Conservation (phyloP, 2,329 filamentous ascomycete genomes). For the Gremmenia infestans region DNA sequence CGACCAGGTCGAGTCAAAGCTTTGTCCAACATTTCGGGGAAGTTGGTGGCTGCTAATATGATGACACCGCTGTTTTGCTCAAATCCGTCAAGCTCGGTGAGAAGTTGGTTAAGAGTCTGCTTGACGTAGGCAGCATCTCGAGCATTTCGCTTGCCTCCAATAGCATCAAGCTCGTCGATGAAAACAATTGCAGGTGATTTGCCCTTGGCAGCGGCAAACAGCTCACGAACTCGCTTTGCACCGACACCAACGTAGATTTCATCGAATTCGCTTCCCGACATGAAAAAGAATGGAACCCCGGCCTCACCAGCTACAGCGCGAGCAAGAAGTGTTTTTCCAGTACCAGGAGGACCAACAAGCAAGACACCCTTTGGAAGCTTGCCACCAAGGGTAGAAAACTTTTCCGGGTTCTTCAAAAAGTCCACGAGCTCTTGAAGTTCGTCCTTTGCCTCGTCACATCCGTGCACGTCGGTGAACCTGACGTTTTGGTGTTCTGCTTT, state of each 20-base stretch:
- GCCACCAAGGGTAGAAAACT: constrained; percentile 88
- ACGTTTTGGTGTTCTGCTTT: constrained; percentile 90
- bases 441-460: constrained; percentile 96
- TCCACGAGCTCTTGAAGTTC: constrained; percentile 96
- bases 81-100: constrained; percentile 96
- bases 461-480: constrained; percentile 89
- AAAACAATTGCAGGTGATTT: constrained; percentile 94
- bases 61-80: constrained; percentile 93
- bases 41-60: constrained; percentile 93
- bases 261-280: constrained; percentile 98
- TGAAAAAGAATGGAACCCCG: constrained; percentile 98
- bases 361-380: constrained; percentile 97
- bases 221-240: constrained; percentile 89
- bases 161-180: constrained; percentile 90
- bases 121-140: constrained; percentile 93
- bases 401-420: constrained; percentile 88
- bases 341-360: constrained; percentile 91
- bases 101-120: constrained; percentile 93
- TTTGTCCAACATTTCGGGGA: constrained; percentile 90
- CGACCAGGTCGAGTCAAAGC: constrained; percentile 89
- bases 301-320: constrained; percentile 95
- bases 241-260: constrained; percentile 97
- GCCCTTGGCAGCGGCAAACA: constrained; percentile 75
- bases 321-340: constrained; percentile 92
- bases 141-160: constrained; percentile 89